Base-by-base conservation (phyloP, 73 alveolate species). In the Paramecium octaurelia region DNA sequence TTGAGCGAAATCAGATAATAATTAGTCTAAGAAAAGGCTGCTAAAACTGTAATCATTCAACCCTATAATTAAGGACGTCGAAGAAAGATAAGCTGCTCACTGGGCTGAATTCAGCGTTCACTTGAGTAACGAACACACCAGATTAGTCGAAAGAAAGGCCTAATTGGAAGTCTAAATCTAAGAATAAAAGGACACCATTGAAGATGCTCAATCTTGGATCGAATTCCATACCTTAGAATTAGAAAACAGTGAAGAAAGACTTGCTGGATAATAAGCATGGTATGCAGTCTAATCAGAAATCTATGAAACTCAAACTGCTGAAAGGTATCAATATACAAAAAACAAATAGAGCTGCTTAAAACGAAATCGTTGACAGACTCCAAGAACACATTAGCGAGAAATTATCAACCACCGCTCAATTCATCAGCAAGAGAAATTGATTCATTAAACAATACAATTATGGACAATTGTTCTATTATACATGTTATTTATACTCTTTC, bases 311-410 rank as follows among this genome's bases (percentile, higher is more conserved):
- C 34, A 80, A 80, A 80, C 91, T 48, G 91, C 91, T 80, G 91
- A 80, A 42, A 80, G 91, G 91, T 80, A 80, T 18, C 2, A 12
- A 8, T 8, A n/a, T 20, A 11, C 2, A 1, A 14, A 20, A 59
- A 4, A 11, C 0, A 40, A 12, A 18, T 80, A 80, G 91, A 80
- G 91, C 54, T 21, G 76, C 70, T 48, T 80, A 80, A 80, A 31
- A 43, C 23, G 91, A 80, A 46, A 35, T 80, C 29, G 73, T 80
- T 46, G 91, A 80, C 35, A 80, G 91, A 80, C 91, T 80, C 91
- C 20, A 80, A 80, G 91, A 80, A 35, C 91, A 80, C 77, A 80
- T 80, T 16, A 80, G 91, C 35, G 91, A 80, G 91, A 80, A 80
- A 23, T 80, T 80, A 46, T 42, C 91, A 40, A 24, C 76, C 46